A percentile compares a stretch with the other conserved stretches of the same genome.
phyloP scores from a whole-genome alignment of 441 rosid genomes.

The Corymbia calophylla region DNA sequence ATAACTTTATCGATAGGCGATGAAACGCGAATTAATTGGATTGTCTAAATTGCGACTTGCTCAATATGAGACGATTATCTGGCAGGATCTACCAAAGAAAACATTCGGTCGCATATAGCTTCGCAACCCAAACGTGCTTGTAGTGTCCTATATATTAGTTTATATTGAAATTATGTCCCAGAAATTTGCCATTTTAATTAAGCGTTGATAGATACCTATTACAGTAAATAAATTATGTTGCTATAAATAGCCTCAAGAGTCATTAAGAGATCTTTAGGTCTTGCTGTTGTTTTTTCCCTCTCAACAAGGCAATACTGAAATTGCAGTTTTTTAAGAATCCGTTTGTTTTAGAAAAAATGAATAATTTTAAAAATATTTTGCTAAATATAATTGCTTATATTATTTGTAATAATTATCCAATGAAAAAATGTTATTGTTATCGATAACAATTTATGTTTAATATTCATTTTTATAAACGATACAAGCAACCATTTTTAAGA shows the following conservation, averaged over 20 bases:
- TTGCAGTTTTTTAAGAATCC: too few relatives aligned
- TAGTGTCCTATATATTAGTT: not conserved
- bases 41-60: not conserved
- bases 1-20: not conserved
- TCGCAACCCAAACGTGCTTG: not conserved
- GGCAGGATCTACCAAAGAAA: not conserved
- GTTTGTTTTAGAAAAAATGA: too few relatives aligned
- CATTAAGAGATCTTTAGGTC: too few relatives aligned
- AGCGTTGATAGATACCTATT: not conserved
- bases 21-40: rapidly evolving
- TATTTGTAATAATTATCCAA: too few relatives aligned
- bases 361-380: too few relatives aligned
- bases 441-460: too few relatives aligned
- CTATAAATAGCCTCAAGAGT: not conserved
- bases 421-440: too few relatives aligned
- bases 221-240: not conserved
- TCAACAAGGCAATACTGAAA: too few relatives aligned
- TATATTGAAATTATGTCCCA: not conserved
- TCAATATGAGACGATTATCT: not conserved
- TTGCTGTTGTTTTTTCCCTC: too few relatives aligned
- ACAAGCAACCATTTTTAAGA: too few relatives aligned
- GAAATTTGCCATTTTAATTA: not conserved
- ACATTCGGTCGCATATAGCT: not conserved
- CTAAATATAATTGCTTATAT: too few relatives aligned
- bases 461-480: too few relatives aligned